phyloP scores from a whole-genome alignment of 257 asterid genomes.

The Orobanche coerulescens region DNA sequence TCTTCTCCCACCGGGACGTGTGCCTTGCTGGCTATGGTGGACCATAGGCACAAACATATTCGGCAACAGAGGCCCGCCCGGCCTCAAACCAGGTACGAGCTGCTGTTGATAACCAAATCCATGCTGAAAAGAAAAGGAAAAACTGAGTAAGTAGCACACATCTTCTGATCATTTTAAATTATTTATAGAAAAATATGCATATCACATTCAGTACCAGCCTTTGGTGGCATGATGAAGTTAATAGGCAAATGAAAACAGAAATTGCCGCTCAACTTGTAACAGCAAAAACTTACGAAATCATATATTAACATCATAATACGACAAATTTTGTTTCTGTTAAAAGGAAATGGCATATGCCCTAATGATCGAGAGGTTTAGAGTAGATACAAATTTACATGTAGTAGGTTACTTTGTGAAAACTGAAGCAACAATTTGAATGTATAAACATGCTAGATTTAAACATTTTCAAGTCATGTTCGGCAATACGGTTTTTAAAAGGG shows the following conservation, averaged over 20 bases:
- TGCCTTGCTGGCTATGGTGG: slow-evolving; percentile 93
- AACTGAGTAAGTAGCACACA: neutral
- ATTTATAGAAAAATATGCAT: neutral
- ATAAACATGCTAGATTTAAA: neutral
- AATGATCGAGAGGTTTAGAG: neutral
- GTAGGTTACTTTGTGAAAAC: neutral
- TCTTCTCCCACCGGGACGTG: slow-evolving; percentile 89
- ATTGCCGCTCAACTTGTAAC: neutral
- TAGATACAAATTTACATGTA: neutral
- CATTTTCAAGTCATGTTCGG: neutral
- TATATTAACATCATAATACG: neutral
- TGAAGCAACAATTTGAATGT: neutral
- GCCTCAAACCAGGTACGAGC: slow-evolving; percentile 95
- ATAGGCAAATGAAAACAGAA: neutral
- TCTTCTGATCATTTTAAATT: neutral
- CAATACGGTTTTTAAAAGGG: neutral
- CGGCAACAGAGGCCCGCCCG: slow-evolving; percentile 79
- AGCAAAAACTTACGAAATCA: neutral
- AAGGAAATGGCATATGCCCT: neutral
- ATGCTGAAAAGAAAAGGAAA: slow-evolving; percentile 42
- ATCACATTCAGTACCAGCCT: slow-evolving; percentile 1
- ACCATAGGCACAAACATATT: slow-evolving; percentile 83
- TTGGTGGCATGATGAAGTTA: neutral
- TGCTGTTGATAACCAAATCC: slow-evolving; percentile 99
- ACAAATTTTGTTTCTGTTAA: neutral